phyloP scores from a whole-genome alignment of 371 early-diverging fungal genomes.

The Lichtheimia hyalospora region DNA sequence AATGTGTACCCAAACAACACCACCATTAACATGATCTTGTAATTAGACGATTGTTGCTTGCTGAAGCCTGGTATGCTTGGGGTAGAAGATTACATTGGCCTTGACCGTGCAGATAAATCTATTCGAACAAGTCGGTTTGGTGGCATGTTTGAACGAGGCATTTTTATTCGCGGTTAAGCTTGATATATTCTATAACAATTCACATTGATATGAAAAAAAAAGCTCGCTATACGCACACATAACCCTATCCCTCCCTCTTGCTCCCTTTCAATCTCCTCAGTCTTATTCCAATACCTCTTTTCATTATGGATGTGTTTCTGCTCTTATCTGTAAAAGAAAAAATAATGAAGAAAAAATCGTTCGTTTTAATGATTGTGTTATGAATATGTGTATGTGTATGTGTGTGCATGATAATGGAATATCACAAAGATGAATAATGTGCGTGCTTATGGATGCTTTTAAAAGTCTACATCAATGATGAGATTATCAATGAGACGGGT shows the following conservation, averaged over 20 bases:
- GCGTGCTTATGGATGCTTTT: neutral
- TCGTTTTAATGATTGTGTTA: too few relatives aligned
- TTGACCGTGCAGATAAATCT: conserved; percentile 78
- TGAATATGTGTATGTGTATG: neutral
- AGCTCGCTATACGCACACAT: neutral
- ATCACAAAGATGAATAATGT: neutral
- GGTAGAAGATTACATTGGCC: conserved; percentile 64
- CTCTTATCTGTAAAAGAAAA: conserved; percentile 2
- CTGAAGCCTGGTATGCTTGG: conserved; percentile 41
- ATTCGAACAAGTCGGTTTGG: conserved; percentile 54
- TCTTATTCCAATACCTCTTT: neutral
- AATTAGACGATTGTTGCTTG: conserved; percentile 54
- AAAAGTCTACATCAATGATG: conserved; percentile 48
- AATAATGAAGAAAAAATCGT: neutral
- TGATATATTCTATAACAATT: neutral
- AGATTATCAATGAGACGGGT: conserved; percentile 95
- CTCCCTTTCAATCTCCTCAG: too few relatives aligned
- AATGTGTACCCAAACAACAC: neutral
- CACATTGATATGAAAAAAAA: neutral
- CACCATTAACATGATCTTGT: neutral
- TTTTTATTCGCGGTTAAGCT: conserved; percentile 62
- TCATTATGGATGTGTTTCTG: conserved; percentile 1
- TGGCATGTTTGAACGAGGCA: conserved; percentile 57
- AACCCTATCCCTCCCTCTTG: neutral
- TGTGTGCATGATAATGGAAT: neutral